phyloP scores from a whole-genome alignment of 371 early-diverging fungal species.

The Saksenaea oblongispora region DNA sequence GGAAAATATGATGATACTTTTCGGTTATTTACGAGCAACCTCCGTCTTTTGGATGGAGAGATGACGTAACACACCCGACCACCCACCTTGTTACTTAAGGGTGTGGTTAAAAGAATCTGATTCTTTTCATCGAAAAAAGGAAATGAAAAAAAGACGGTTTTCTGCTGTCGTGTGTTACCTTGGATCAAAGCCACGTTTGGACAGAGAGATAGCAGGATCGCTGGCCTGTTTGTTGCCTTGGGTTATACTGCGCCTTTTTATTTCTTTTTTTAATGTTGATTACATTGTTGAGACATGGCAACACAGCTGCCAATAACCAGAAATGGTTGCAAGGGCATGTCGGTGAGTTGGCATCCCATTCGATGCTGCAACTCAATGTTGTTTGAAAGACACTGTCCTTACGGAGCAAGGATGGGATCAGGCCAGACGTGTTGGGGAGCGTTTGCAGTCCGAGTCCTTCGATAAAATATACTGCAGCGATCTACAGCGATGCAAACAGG shows the following conservation, averaged over 20 bases:
- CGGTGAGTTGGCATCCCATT: slow-evolving; percentile 21
- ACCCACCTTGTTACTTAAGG: slow-evolving; percentile 1
- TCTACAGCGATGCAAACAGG: slow-evolving; percentile 41
- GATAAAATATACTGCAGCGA: slow-evolving; percentile 42
- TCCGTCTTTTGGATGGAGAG: background rate
- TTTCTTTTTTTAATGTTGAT: slow-evolving; percentile 14
- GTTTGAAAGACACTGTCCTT: slow-evolving; percentile 31
- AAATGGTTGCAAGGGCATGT: slow-evolving; percentile 45
- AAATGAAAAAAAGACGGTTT: background rate
- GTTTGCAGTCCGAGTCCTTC: slow-evolving; percentile 21
- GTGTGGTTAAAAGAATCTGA: slow-evolving; percentile 1
- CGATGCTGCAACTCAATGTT: background rate
- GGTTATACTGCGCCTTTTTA: background rate
- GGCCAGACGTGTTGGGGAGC: slow-evolving; percentile 33
- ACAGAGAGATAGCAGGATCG: too few relatives aligned
- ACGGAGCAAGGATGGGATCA: slow-evolving; percentile 35
- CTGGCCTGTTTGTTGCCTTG: background rate
- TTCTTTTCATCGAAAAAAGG: background rate
- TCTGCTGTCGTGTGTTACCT: background rate
- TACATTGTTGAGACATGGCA: slow-evolving; percentile 48
- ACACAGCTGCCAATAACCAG: slow-evolving; percentile 47
- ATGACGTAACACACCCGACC: slow-evolving; percentile 4
- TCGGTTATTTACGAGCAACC: background rate
- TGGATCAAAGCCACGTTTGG: too few relatives aligned
- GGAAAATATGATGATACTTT: slow-evolving; percentile 3